phyloP scores from a whole-genome alignment of 805 yeast genomes.

The Starmerella apicola region DNA sequence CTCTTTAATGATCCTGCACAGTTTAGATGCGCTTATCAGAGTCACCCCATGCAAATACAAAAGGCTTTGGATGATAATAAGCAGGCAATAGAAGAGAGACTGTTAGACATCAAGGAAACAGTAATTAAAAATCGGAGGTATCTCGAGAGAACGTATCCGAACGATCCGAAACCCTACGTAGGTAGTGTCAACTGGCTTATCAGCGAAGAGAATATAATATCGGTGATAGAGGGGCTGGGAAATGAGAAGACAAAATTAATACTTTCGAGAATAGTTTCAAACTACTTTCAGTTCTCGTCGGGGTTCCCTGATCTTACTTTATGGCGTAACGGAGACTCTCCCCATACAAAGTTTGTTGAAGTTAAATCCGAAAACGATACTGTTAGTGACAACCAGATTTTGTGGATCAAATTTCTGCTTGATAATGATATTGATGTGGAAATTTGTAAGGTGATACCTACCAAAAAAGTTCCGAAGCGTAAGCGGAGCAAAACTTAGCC shows the following conservation, averaged over 20 bases:
- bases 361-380: conserved; percentile 31
- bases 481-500: too few relatives aligned
- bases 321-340: conserved; percentile 18
- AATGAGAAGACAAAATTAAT: conserved; percentile 3
- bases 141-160: neutral
- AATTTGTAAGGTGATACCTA: conserved; percentile 22
- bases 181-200: conserved; percentile 27
- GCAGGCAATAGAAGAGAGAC: conserved; percentile 20
- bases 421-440: conserved; percentile 25
- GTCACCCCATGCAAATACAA: conserved; percentile 25
- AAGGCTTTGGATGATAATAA: conserved; percentile 19
- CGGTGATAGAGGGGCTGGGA: conserved; percentile 13
- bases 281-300: conserved; percentile 21
- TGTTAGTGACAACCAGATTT: conserved; percentile 28
- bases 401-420: conserved; percentile 28
- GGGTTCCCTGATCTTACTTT: conserved; percentile 31
- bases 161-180: conserved; percentile 20
- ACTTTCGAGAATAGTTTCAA: conserved; percentile 9
- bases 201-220: conserved; percentile 5
- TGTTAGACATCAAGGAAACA: conserved; percentile 13
- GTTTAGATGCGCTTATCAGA: conserved; percentile 28
- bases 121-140: neutral
- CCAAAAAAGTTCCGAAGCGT: neutral
- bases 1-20: conserved; percentile 23
- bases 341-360: conserved; percentile 24